These are phyloP conservation scores for Salvia rosmarinus DNA, from an alignment of 257 asterid genomes.

Conservation along the genomic window DNA sequence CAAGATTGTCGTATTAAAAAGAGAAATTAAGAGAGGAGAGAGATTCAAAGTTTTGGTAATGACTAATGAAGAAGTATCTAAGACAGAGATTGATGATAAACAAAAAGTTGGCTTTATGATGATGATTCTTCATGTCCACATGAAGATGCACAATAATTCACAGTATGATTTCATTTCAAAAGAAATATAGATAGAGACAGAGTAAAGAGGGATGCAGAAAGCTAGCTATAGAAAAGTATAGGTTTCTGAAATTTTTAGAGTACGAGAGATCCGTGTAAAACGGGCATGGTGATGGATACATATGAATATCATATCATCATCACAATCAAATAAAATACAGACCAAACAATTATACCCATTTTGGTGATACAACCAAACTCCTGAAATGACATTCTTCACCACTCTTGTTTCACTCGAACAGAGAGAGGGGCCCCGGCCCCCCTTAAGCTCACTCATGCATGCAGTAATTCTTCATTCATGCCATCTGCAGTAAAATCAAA, in stretches of 20 bases:
- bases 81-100: slow-evolving; percentile 10
- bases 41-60: no score
- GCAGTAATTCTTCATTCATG: slow-evolving; percentile 28
- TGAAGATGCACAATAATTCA: background rate
- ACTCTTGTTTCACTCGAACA: slow-evolving; percentile 29
- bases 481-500: background rate
- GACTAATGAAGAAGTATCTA: background rate
- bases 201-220: slow-evolving; percentile 24
- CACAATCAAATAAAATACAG: background rate
- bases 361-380: slow-evolving; percentile 48
- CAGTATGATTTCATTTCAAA: background rate
- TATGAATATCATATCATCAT: background rate
- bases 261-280: slow-evolving; percentile 39
- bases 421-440: background rate
- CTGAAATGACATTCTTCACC: slow-evolving; percentile 52
- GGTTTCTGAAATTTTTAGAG: slow-evolving; percentile 22
- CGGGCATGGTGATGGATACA: background rate
- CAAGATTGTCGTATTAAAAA: no score
- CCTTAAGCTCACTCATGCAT: slow-evolving; percentile 11
- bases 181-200: background rate
- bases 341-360: slow-evolving; percentile 34
- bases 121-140: background rate
- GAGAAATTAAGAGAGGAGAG: no score
- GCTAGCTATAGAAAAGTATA: slow-evolving; percentile 33
- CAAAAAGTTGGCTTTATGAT: background rate